Evolutionary conservation across 768 basidiomycete species (phyloP), one percentile per base, ranked within the genome.

Genomic region (Lyophyllum semitale): DNA sequence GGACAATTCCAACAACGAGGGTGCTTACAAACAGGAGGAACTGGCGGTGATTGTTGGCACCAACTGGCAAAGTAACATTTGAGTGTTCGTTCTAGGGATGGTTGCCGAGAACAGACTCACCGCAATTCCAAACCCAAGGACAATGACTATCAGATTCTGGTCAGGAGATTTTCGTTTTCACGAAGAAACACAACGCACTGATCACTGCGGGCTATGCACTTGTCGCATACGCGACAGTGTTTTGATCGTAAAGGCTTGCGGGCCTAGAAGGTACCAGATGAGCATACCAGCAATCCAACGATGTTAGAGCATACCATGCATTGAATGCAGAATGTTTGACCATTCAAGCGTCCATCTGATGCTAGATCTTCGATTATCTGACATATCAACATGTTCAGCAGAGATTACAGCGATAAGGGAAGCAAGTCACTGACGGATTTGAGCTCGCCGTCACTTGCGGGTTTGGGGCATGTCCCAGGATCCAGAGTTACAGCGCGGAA

Each of bases 101-200:
- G 22, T 13, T 30, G 29, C 13, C 37, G n/a, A 22, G 26, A 17
- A 41, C n/a, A 57, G 29, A 71, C 89, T 25, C 67, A 93, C 93
- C 86, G 69, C 96, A 98, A 72, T 98, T 98, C 95, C 95, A 99
- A 15, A 98, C 88, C 97, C 97, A 99, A 1, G 96, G 97, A 63
- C 97, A 98, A 64, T 99, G 95, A 64, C 95, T 96, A 44, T 8
- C 26, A 43, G 26, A 18, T 1, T 45, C 9, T 41, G 55, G 29
- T 63, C 55, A 54, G 43, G 5, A 51, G n/a, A 48, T 51, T 8
- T 13, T 35, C 7, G 43, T 18, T 9, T 20, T 5, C 41, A 56
- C 26, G 22, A 20, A 37, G 41, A 49, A 18, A 49, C n/a, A 25
- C 15, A 7, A 77, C 91, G 67, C 68, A 97, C 94, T 99, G 97